phyloP scores from a whole-genome alignment of 768 basidiomycete species.

The Sistotremastrum niveocremeum region DNA sequence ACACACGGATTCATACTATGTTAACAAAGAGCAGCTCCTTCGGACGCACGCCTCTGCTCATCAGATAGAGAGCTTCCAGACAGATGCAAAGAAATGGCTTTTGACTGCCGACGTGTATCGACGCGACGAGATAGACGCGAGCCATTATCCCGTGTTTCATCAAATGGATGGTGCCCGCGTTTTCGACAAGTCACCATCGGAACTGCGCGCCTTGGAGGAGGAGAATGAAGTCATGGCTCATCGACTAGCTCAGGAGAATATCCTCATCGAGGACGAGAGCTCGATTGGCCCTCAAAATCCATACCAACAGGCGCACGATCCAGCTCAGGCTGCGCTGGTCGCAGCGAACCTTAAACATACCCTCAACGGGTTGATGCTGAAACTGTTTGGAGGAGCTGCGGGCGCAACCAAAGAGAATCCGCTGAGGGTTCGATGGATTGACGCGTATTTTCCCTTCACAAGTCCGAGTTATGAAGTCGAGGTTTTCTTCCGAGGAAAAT shows the following conservation, averaged over 20 bases:
- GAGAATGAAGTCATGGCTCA: constrained; percentile 54
- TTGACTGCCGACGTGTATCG: constrained; percentile 95
- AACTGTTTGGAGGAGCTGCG: constrained; percentile 57
- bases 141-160: constrained; percentile 97
- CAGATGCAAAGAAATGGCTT: constrained; percentile 72
- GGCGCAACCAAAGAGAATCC: constrained; percentile 48
- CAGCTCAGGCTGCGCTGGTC: constrained; percentile 55
- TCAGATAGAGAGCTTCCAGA: constrained; percentile 81
- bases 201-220: constrained; percentile 48
- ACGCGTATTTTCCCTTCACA: constrained; percentile 97
- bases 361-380: constrained; percentile 73
- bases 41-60: constrained; percentile 98
- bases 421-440: constrained; percentile 88
- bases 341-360: constrained; percentile 81
- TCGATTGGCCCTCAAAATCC: constrained; percentile 66
- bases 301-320: constrained; percentile 65
- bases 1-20: constrained; percentile 88
- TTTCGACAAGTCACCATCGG: constrained; percentile 41
- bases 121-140: constrained; percentile 93
- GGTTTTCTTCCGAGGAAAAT: constrained; percentile 89
- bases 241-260: constrained; percentile 55
- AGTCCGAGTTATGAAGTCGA: constrained; percentile 97
- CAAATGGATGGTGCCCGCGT: constrained; percentile 93
- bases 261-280: constrained; percentile 79
- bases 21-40: constrained; percentile 82